A percentile compares a stretch with the other conserved stretches of the same genome.
Evolutionary conservation across 2,329 filamentous ascomycete species (phyloP).

Genomic region (Capronia coronata): DNA sequence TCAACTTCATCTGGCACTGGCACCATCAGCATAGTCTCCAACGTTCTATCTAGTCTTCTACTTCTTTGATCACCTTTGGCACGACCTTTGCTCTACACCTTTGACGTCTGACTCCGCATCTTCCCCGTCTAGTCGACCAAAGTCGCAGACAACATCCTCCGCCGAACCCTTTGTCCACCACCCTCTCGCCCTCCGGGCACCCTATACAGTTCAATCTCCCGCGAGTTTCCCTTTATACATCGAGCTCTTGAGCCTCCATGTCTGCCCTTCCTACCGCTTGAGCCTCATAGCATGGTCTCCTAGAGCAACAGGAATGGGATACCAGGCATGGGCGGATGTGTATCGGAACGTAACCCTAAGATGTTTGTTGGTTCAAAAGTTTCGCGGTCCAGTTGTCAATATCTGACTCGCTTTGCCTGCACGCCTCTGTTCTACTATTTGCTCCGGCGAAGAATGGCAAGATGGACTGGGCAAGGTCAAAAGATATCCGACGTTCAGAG

Average conservation of each 20-base stretch:
- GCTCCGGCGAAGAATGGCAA: constrained; percentile 32
- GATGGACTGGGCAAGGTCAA: constrained; percentile 36
- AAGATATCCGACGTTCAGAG: constrained; percentile 45
- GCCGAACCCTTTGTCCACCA: constrained; percentile 30
- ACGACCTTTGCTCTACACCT: constrained; percentile 9
- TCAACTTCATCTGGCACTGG: constrained; percentile 1
- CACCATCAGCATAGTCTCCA: too few species aligned
- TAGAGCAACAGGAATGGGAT: constrained; percentile 35
- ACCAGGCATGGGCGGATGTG: constrained; percentile 50
- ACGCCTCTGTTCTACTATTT: constrained; percentile 29
- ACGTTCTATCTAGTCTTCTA: constrained; percentile 3
- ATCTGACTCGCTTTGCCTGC: constrained; percentile 56
- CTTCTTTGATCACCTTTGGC: constrained; percentile 4
- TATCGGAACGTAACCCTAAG: constrained; percentile 98
- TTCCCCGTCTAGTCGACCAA: constrained; percentile 3
- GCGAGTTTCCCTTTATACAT: constrained; percentile 70
- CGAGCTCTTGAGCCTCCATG: constrained; percentile 48
- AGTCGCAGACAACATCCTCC: constrained; percentile 13
- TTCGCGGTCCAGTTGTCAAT: constrained; percentile 66
- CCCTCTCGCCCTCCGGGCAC: constrained; percentile 35
- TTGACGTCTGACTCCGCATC: constrained; percentile 12
- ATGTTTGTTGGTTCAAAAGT: constrained; percentile 63
- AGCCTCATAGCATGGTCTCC: constrained; percentile 54
- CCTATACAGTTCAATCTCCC: constrained; percentile 66
- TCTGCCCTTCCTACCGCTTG: constrained; percentile 47